These are phyloP conservation scores for Pseudogymnoascus sp. DNA, from an alignment of 2,329 filamentous ascomycete species.

Conservation along the genomic window DNA sequence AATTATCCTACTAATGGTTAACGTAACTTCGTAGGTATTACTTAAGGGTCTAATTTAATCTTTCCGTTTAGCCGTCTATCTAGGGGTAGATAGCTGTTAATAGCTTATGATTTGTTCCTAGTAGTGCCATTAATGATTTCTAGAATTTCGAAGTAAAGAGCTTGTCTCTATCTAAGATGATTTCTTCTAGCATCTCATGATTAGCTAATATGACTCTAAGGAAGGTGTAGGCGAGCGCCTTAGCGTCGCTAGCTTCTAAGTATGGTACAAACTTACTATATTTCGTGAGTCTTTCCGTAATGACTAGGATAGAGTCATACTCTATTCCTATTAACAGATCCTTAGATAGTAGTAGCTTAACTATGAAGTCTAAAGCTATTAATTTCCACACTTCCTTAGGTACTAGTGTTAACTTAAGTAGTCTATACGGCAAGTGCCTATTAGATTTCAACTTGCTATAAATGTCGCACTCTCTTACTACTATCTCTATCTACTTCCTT, in stretches of 20 bases:
- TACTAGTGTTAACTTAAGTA: not conserved
- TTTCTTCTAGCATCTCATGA: slow-evolving; percentile 9
- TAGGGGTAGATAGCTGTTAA: slow-evolving; percentile 12
- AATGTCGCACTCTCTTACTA: not conserved
- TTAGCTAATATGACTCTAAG: not conserved
- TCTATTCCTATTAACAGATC: no score
- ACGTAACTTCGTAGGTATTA: slow-evolving; percentile 10
- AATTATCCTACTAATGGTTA: slow-evolving; percentile 11
- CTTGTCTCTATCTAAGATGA: slow-evolving; percentile 14
- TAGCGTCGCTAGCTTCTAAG: no score
- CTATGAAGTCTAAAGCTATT: not conserved
- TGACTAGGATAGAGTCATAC: no score
- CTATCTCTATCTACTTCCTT: not conserved
- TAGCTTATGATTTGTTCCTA: slow-evolving; percentile 11
- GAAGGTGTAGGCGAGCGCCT: not conserved
- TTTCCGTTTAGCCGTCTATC: slow-evolving; percentile 9
- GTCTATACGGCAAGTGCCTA: not conserved
- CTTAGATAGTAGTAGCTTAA: no score
- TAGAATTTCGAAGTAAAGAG: slow-evolving; percentile 14
- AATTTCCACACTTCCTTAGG: not conserved
- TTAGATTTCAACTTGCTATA: not conserved
- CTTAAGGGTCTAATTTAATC: slow-evolving; percentile 9
- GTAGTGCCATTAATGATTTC: not conserved
- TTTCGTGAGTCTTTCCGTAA: no score
- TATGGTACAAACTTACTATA: no score